Conservation (phyloP, 371 early-diverging fungal species). For the Mortierella sp. region DNA sequence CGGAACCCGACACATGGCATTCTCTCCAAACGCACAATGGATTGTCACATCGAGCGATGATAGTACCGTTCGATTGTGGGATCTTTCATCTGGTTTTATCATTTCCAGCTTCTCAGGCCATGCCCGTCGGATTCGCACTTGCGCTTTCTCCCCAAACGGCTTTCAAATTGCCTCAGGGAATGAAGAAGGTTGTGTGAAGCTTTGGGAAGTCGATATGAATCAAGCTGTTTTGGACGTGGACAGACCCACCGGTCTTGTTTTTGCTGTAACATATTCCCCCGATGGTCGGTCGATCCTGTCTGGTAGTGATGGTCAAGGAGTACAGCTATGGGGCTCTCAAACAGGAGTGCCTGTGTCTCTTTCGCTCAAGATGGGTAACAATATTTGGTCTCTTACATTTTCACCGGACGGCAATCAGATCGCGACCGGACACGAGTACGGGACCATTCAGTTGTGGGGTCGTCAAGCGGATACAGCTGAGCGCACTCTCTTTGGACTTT, state of each 20-base stretch:
- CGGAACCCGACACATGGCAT: background rate
- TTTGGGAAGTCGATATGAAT: background rate
- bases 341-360: background rate
- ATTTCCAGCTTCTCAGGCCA: background rate
- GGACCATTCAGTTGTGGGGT: too few species aligned
- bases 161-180: background rate
- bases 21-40: background rate
- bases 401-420: too few species aligned
- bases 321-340: too few species aligned
- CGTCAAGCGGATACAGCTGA: too few species aligned
- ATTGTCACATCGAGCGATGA: background rate
- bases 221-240: background rate
- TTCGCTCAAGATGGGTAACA: too few species aligned
- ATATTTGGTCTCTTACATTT: too few species aligned
- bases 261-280: background rate
- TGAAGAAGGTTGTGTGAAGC: background rate
- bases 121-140: background rate
- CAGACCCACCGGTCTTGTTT: too few species aligned
- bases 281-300: background rate
- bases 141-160: background rate
- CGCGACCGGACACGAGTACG: too few species aligned
- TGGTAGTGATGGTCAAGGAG: too few species aligned
- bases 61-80: background rate
- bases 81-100: background rate
- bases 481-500: too few species aligned